A percentile compares a stretch with the other conserved stretches of the same genome.
phyloP scores from a whole-genome alignment of 2,329 filamentous ascomycete genomes.

The Grosmannia clavigera region DNA sequence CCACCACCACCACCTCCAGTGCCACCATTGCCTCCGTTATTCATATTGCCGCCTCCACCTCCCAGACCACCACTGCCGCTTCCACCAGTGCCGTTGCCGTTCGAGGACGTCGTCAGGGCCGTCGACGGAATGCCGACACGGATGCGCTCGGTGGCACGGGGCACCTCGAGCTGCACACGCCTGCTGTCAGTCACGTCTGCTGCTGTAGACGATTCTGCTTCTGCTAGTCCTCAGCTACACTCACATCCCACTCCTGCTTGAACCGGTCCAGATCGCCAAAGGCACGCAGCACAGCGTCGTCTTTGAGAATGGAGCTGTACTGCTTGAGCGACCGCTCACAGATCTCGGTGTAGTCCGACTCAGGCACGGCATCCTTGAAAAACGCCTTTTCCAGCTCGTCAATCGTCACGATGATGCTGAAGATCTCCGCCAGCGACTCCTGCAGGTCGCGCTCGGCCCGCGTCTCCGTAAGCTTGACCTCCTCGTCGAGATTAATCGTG shows the following conservation, averaged over 20 bases:
- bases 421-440: conserved; percentile 92
- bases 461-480: conserved; percentile 83
- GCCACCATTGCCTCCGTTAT: conserved; percentile 47
- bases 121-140: conserved; percentile 89
- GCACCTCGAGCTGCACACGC: conserved; percentile 66
- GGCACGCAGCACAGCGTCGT: conserved; percentile 78
- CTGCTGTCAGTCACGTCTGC: no score
- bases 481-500: conserved; percentile 91
- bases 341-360: conserved; percentile 89
- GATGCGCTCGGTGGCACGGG: conserved; percentile 83
- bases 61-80: conserved; percentile 29
- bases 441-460: conserved; percentile 84
- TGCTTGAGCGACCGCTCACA: conserved; percentile 90
- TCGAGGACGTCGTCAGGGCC: conserved; percentile 37
- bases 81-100: conserved; percentile 22
- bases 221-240: conserved; percentile 15
- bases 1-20: conserved; percentile 44
- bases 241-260: conserved; percentile 81
- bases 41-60: conserved; percentile 43
- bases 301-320: conserved; percentile 86
- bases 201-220: no score
- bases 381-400: conserved; percentile 96
- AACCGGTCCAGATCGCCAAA: conserved; percentile 86
- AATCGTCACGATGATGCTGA: conserved; percentile 91
- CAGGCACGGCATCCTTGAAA: conserved; percentile 84